These are phyloP conservation scores for Zymoseptoria crescenta DNA, from an alignment of 2,329 filamentous ascomycete species.

Conservation along the genomic window DNA sequence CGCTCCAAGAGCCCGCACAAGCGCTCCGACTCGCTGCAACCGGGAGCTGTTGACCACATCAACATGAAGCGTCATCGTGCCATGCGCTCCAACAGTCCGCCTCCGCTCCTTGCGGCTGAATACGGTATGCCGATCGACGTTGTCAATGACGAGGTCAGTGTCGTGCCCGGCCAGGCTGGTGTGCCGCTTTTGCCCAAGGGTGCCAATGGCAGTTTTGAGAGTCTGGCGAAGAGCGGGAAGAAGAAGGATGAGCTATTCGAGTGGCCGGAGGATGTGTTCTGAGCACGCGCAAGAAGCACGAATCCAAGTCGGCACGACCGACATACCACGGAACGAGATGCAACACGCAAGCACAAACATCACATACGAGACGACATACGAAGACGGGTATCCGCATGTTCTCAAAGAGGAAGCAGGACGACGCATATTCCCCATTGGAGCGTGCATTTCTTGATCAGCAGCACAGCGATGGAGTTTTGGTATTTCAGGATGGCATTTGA, in stretches of 20 bases:
- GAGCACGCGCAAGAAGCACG: constrained; percentile 2
- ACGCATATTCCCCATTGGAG: not conserved
- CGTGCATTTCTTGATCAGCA: not conserved
- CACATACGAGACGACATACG: not conserved
- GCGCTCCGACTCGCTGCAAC: constrained; percentile 13
- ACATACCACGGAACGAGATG: not conserved
- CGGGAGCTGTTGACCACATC: constrained; percentile 10
- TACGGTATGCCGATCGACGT: constrained; percentile 16
- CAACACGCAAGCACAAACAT: not conserved
- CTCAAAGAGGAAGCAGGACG: not conserved
- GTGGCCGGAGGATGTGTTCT: constrained; percentile 32
- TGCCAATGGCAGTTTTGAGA: constrained; percentile 10
- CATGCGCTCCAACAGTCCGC: constrained; percentile 16
- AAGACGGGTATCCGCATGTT: not conserved
- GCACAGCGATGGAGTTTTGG: not conserved
- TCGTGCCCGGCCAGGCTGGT: constrained; percentile 18
- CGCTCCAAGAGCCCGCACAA: constrained; percentile 22
- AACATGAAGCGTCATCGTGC: constrained; percentile 16
- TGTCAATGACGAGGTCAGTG: constrained; percentile 12
- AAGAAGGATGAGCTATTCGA: constrained; percentile 20
- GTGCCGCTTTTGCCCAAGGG: constrained; percentile 13
- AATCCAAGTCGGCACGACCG: not conserved
- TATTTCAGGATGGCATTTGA: not conserved
- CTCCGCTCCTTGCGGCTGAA: constrained; percentile 1
- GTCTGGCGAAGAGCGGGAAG: constrained; percentile 3